Percentiles rank a stretch among this genome's conserved stretches.
Conservation (phyloP, 176 grass and related monocot species). For the Eremochloa ophiuroides region DNA sequence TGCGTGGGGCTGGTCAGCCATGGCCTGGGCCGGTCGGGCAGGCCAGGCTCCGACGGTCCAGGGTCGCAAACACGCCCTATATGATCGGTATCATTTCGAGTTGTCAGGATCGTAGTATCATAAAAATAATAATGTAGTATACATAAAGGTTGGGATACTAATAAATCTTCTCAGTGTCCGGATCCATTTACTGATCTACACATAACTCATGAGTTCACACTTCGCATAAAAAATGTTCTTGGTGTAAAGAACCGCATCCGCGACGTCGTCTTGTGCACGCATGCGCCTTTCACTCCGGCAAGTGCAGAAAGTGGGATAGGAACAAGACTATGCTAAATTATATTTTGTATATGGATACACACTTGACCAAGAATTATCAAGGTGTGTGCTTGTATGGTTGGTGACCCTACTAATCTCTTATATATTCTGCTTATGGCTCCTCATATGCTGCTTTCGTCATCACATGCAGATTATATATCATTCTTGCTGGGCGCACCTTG, state of each 20-base stretch:
- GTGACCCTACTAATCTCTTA: neutral
- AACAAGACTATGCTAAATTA: neutral
- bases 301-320: neutral
- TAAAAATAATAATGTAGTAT: too few species aligned
- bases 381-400: neutral
- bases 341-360: neutral
- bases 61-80: too few species aligned
- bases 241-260: neutral
- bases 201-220: too few species aligned
- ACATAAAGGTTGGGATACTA: too few species aligned
- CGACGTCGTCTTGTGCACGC: neutral
- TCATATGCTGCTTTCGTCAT: constrained; percentile 3
- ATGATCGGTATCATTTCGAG: too few species aligned
- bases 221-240: neutral
- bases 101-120: too few species aligned
- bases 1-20: too few species aligned
- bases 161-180: too few species aligned
- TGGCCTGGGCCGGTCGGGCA: too few species aligned
- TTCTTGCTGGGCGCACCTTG: neutral
- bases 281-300: neutral
- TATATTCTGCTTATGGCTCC: neutral
- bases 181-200: too few species aligned
- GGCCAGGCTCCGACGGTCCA: too few species aligned
- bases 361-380: neutral
- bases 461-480: too few species aligned